A percentile compares a stretch with the other conserved stretches of the same genome.
These are phyloP conservation scores for Diutina rugosa DNA, from an alignment of 1,139 yeast species.

Conservation along the genomic window DNA sequence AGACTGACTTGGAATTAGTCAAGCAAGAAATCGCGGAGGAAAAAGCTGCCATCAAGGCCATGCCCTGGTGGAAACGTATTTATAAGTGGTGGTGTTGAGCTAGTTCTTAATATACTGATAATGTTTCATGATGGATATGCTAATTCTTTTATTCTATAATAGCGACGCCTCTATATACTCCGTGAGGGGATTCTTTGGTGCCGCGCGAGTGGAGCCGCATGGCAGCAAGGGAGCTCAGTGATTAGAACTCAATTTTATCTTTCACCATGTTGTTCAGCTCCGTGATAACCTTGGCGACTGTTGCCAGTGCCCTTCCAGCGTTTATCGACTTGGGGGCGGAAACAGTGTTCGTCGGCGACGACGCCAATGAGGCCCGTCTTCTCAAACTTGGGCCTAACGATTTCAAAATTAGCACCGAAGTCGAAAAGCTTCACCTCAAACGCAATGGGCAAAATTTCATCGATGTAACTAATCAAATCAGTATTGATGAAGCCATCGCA, in stretches of 20 bases:
- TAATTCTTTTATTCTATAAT: background rate
- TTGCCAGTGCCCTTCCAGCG: background rate
- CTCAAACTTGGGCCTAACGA: conserved; percentile 27
- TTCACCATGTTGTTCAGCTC: background rate
- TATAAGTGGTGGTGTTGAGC: background rate
- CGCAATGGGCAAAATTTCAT: conserved; percentile 48
- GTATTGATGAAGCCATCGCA: conserved; percentile 20
- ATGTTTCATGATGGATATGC: background rate
- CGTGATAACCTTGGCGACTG: background rate
- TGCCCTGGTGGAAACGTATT: conserved; percentile 20
- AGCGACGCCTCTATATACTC: too few relatives aligned
- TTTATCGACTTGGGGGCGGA: background rate
- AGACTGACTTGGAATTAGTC: conserved; percentile 48
- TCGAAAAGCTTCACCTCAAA: conserved; percentile 40
- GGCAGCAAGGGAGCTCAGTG: background rate
- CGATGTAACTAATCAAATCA: conserved; percentile 47
- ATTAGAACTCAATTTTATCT: too few relatives aligned
- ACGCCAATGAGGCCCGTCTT: conserved; percentile 10
- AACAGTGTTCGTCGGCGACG: background rate
- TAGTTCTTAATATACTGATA: background rate
- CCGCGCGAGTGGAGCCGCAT: background rate
- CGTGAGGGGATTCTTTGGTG: background rate
- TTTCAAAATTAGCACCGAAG: conserved; percentile 36
- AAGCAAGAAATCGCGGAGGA: conserved; percentile 57
- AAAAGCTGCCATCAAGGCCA: conserved; percentile 34